Evolutionary conservation across 768 basidiomycete genomes (phyloP).

Genomic region (Fibroporia radiculosa): DNA sequence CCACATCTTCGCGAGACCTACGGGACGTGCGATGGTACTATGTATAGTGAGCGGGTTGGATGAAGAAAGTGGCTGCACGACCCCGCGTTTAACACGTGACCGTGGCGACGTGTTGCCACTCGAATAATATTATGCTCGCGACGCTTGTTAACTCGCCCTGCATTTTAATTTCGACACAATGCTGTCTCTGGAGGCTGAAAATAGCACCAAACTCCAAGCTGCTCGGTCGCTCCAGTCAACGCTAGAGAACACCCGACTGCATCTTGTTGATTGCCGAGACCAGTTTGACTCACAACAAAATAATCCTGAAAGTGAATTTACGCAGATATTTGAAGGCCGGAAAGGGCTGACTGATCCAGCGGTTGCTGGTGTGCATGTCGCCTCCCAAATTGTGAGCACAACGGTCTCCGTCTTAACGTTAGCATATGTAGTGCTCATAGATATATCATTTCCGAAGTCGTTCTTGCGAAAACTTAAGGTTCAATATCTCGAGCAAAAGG

Average conservation of each 20-base stretch:
- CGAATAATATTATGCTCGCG: too few species aligned
- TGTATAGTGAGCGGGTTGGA: too few species aligned
- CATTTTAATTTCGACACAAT: background rate
- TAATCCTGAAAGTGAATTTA: conserved; percentile 8
- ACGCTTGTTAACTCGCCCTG: background rate
- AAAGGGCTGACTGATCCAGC: conserved; percentile 15
- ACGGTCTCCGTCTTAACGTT: background rate
- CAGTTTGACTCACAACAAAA: conserved; percentile 14
- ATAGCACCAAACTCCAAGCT: conserved; percentile 11
- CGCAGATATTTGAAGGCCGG: conserved; percentile 9
- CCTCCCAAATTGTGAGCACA: conserved; percentile 49
- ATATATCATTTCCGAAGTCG: conserved; percentile 33
- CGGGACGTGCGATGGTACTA: too few species aligned
- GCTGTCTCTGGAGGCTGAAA: conserved; percentile 6
- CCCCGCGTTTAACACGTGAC: too few species aligned
- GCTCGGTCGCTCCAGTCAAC: conserved; percentile 11
- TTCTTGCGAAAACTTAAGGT: conserved; percentile 81
- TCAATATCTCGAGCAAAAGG: conserved; percentile 84
- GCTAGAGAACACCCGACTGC: conserved; percentile 10
- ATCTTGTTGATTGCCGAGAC: conserved; percentile 12
- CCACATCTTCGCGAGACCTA: too few species aligned
- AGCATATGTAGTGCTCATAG: too few species aligned
- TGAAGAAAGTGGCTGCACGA: too few species aligned
- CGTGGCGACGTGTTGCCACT: too few species aligned
- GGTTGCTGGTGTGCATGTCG: conserved; percentile 49